Base-by-base conservation (phyloP, 805 yeast species). In the Metschnikowia lachancei region DNA sequence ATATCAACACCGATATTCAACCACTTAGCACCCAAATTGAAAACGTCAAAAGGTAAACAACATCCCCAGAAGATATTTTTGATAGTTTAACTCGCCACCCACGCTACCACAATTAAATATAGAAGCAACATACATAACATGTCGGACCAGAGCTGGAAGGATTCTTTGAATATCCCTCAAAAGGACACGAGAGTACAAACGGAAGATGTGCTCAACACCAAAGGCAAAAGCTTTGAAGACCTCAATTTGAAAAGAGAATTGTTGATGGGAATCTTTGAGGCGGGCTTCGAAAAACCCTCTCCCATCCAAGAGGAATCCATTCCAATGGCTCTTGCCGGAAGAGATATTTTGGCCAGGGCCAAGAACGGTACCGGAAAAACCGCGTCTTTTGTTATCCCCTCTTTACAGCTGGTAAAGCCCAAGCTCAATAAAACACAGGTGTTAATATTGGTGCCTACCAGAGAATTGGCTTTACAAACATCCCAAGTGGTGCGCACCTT, bases 291-390 rank as follows among this genome's bases (percentile, higher is more conserved):
- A 66, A 89, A 87, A 62, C 99, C 99, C 5, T 87, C 96, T 26
- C 99, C 99, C 16, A 90, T 94, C 63, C 99, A 94, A 69, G 97
- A 92, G 69, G 98, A 91, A 66, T 81, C 96, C 7, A 94, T 94
- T 47, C 99, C 99, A 2, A 88, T 89, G 61, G 97, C 97, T 0
- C 76, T 94, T 37, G 85, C 94, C 46, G 98, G 98, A 43, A 83
- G 96, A 70, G 99, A 94, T 67, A 86, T 94, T 50, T 77, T 94
- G 53, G 99, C 99, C 13, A 81, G 99, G 72, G 98, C 99, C 36
- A 94, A 94, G 66, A 94, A 94, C 69, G 99, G 99, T 53, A 94
- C 99, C 1, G 99, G 99, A 60, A 94, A 94, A 65, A 94, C 99
- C 8, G 99, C 98, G 1, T 95, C 99, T 6, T 94, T 94, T 66